A percentile compares a stretch with the other conserved stretches of the same genome.
Evolutionary conservation across 257 asterid genomes (phyloP).

Genomic region (Petunia secreta): DNA sequence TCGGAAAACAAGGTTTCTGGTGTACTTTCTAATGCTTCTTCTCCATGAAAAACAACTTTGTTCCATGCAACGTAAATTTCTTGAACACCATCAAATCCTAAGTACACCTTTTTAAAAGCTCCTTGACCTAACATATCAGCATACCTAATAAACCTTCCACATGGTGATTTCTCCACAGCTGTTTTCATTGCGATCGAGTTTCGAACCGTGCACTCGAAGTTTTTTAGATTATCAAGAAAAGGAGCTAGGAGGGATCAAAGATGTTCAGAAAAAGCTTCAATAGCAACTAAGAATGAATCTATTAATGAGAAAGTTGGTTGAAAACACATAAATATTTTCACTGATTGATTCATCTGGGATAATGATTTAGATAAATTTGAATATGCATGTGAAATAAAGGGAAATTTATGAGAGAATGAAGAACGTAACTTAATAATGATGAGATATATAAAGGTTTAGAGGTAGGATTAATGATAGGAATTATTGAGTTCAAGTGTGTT

Average conservation of each 20-base stretch:
- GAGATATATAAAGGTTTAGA: too few relatives aligned
- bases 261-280: conserved; percentile 61
- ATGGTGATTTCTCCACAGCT: background rate
- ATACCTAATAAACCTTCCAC: background rate
- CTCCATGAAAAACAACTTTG: conserved; percentile 34
- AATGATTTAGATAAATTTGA: background rate
- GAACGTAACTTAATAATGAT: too few relatives aligned
- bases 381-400: too few relatives aligned
- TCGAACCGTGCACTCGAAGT: conserved; percentile 29
- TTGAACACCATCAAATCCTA: conserved; percentile 37
- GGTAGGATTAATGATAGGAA: too few relatives aligned
- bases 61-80: conserved; percentile 47
- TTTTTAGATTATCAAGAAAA: background rate
- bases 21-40: background rate
- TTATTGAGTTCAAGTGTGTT: too few relatives aligned
- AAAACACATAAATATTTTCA: background rate
- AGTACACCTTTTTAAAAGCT: conserved; percentile 42
- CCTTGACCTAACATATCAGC: background rate
- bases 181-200: background rate
- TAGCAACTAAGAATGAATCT: conserved; percentile 54
- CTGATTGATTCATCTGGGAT: background rate
- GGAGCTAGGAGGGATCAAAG: conserved; percentile 16
- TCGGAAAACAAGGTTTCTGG: conserved; percentile 33
- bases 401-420: too few relatives aligned
- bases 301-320: conserved; percentile 30